Evolutionary conservation across 2,329 filamentous ascomycete species (phyloP).

Genomic region (Fusarium bactridioides): DNA sequence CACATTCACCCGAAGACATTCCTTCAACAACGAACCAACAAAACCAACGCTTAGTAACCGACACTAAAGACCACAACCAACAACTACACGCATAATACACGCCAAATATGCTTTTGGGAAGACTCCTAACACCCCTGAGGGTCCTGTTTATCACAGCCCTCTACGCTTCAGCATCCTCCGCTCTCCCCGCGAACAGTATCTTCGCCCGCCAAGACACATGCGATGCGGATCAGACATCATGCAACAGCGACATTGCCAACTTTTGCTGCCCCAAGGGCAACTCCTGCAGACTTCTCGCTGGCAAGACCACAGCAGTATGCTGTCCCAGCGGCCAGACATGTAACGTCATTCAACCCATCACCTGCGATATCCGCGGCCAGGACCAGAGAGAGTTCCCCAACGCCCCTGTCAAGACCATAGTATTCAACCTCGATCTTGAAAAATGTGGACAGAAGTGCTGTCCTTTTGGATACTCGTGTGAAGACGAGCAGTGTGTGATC

Average conservation of each 20-base stretch:
- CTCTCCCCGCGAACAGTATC: slow-evolving; percentile 50
- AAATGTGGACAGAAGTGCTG: slow-evolving; percentile 71
- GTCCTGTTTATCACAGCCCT: slow-evolving; percentile 50
- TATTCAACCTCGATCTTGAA: slow-evolving; percentile 62
- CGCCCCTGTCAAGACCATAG: slow-evolving; percentile 71
- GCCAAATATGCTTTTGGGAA: slow-evolving; percentile 27
- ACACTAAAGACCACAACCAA: slow-evolving; percentile 3
- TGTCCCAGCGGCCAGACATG: slow-evolving; percentile 69
- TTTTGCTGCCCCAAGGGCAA: slow-evolving; percentile 70
- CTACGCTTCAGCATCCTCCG: slow-evolving; percentile 49
- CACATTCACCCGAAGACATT: neutral
- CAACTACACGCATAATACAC: neutral
- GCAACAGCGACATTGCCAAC: slow-evolving; percentile 64
- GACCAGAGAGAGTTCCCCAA: slow-evolving; percentile 64
- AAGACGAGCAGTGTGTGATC: slow-evolving; percentile 59
- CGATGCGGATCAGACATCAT: slow-evolving; percentile 60
- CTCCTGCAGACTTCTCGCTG: slow-evolving; percentile 68
- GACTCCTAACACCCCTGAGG: slow-evolving; percentile 41
- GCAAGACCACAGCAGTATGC: slow-evolving; percentile 73
- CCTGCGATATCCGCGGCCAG: slow-evolving; percentile 54
- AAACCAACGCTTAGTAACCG: neutral
- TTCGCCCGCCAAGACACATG: slow-evolving; percentile 60
- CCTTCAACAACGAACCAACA: neutral
- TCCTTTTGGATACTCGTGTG: slow-evolving; percentile 75
- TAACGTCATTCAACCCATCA: slow-evolving; percentile 55